Conservation (phyloP, 768 basidiomycete species). For the Sporobolomyces pararoseus region DNA sequence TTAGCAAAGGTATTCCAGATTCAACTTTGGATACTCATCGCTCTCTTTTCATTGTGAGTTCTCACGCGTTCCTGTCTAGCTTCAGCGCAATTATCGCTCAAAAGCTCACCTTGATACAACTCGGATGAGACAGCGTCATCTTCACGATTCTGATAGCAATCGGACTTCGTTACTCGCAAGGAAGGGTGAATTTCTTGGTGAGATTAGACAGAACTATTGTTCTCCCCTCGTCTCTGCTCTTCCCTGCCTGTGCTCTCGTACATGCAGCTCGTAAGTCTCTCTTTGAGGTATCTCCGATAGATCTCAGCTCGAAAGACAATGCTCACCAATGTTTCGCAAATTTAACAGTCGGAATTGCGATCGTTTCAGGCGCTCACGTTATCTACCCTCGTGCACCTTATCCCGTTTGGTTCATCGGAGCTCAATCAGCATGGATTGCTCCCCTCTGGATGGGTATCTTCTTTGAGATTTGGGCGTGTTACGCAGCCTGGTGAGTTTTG, state of each 20-base stretch:
- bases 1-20: neutral
- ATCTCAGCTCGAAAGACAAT: too few relatives aligned
- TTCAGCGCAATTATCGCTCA: too few relatives aligned
- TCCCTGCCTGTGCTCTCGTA: slow-evolving; percentile 3
- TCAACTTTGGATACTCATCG: slow-evolving; percentile 5
- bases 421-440: neutral
- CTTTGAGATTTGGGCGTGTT: slow-evolving; percentile 22
- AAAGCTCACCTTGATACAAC: too few relatives aligned
- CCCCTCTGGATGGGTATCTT: slow-evolving; percentile 14
- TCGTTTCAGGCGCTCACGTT: neutral
- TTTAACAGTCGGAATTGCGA: slow-evolving; percentile 16
- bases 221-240: slow-evolving; percentile 4
- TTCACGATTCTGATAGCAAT: slow-evolving; percentile 2
- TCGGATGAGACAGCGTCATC: slow-evolving; percentile 13
- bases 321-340: too few relatives aligned
- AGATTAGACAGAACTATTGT: slow-evolving; percentile 13
- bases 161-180: neutral
- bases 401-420: neutral
- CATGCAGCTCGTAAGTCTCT: slow-evolving; percentile 11
- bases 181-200: slow-evolving; percentile 4
- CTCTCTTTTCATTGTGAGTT: neutral
- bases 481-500: slow-evolving; percentile 2
- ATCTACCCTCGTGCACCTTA: neutral
- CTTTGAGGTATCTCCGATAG: too few relatives aligned
- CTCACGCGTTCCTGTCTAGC: neutral